Evolutionary conservation across 2,329 filamentous ascomycete species (phyloP).

Genomic region (Macrophomina pseudophaseolina): DNA sequence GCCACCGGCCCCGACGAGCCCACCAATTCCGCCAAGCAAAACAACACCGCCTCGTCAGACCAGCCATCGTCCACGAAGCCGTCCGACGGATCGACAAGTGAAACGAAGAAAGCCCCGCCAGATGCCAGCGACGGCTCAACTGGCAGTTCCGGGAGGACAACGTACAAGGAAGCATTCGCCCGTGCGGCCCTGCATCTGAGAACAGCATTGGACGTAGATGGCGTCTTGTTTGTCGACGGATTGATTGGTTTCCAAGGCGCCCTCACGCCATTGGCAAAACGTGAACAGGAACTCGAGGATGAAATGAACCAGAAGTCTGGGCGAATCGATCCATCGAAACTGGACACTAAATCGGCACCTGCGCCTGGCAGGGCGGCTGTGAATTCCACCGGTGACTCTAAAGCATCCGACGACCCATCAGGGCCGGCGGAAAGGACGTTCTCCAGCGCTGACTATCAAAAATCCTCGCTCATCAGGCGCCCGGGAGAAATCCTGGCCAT

Average conservation of each 20-base stretch:
- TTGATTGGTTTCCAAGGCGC: slow-evolving; percentile 31
- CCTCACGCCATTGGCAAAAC: slow-evolving; percentile 28
- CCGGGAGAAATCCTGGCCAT: slow-evolving; percentile 22
- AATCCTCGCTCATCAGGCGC: slow-evolving; percentile 13
- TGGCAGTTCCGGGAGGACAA: slow-evolving; percentile 21
- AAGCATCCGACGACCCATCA: slow-evolving; percentile 3
- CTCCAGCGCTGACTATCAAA: slow-evolving; percentile 16
- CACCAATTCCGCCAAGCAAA: background rate
- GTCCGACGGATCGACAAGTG: background rate
- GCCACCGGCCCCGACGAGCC: slow-evolving; percentile 2
- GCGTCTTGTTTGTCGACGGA: slow-evolving; percentile 30
- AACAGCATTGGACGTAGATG: slow-evolving; percentile 26
- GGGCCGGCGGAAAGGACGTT: slow-evolving; percentile 22
- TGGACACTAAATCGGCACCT: background rate
- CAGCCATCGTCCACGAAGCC: background rate
- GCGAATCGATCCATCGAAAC: slow-evolving; percentile 1
- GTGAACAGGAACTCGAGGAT: slow-evolving; percentile 29
- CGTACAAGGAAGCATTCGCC: slow-evolving; percentile 30
- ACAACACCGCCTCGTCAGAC: background rate
- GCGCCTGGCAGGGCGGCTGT: background rate
- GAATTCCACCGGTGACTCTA: background rate
- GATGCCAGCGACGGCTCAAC: background rate
- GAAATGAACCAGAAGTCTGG: slow-evolving; percentile 16
- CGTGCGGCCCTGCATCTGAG: slow-evolving; percentile 30
- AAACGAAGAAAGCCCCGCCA: background rate